These are phyloP conservation scores for Boletus smithii DNA, from an alignment of 1,284 basidiomycete genomes.

Conservation along the genomic window DNA sequence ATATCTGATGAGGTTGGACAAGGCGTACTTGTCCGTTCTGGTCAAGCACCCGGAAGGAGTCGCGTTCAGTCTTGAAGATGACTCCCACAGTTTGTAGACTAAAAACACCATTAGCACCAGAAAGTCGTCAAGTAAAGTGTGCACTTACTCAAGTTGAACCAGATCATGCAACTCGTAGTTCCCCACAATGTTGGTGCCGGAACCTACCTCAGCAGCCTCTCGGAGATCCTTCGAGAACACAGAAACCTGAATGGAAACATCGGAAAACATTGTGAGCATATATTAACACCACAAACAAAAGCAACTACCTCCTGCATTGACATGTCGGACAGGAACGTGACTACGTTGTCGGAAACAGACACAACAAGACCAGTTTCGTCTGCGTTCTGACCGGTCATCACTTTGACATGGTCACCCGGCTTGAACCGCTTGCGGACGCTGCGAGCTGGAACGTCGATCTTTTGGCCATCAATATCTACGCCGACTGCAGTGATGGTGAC, in stretches of 20 bases:
- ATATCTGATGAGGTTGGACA: conserved; percentile 94
- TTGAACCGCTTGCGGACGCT: conserved; percentile 95
- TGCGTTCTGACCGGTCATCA: conserved; percentile 91
- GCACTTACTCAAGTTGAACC: conserved; percentile 87
- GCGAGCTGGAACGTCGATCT: conserved; percentile 83
- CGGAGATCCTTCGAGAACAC: conserved; percentile 98
- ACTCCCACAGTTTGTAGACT: conserved; percentile 93
- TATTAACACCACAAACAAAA: background rate
- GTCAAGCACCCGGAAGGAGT: conserved; percentile 93
- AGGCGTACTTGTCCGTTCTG: conserved; percentile 87
- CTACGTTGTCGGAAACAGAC: conserved; percentile 85
- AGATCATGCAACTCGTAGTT: conserved; percentile 96
- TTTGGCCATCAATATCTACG: conserved; percentile 80
- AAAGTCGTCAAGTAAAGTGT: background rate
- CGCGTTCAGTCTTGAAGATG: conserved; percentile 96
- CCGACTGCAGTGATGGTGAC: conserved; percentile 83
- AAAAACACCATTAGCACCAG: conserved; percentile 9
- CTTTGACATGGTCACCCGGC: conserved; percentile 97
- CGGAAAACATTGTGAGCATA: background rate
- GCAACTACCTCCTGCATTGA: conserved; percentile 81
- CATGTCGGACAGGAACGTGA: conserved; percentile 98
- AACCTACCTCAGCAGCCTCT: conserved; percentile 94
- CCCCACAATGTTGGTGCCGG: conserved; percentile 84
- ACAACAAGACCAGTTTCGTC: conserved; percentile 97
- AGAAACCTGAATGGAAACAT: conserved; percentile 59